Conservation (phyloP, 306 rosid genomes). For the Alnus glutinosa region DNA sequence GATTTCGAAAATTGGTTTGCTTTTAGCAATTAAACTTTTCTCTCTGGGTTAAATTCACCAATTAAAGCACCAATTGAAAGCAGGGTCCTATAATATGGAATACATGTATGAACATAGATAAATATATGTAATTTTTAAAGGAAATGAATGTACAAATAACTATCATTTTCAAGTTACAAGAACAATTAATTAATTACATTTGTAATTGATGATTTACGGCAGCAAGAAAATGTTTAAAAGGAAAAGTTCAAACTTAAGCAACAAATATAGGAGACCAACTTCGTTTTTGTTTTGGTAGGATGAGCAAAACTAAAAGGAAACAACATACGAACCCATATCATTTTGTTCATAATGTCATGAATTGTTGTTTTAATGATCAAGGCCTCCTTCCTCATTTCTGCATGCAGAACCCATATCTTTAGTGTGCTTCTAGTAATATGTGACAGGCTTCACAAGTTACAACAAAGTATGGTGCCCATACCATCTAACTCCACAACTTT, state of each 20-base stretch:
- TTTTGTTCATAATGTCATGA: conserved; percentile 90
- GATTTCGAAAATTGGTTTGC: not conserved
- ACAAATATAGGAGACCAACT: not conserved
- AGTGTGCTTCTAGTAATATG: conserved; percentile 32
- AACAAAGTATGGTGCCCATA: conserved; percentile 30
- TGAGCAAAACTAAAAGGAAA: conserved; percentile 1
- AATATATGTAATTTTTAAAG: not conserved
- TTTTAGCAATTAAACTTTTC: not conserved
- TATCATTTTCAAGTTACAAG: not conserved
- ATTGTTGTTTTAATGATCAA: conserved; percentile 90
- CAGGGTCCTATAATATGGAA: not conserved
- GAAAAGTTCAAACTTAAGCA: not conserved
- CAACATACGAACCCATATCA: conserved; percentile 64
- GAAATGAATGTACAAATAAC: not conserved
- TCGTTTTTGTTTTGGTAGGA: not conserved
- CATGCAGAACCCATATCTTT: conserved; percentile 37
- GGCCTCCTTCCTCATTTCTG: conserved; percentile 88
- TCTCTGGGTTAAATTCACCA: not conserved
- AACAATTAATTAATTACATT: not conserved
- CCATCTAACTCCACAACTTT: conserved; percentile 95
- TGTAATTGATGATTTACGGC: not conserved
- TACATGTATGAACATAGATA: not conserved
- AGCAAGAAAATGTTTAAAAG: not conserved
- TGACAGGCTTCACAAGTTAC: conserved; percentile 16
- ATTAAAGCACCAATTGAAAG: not conserved